phyloP scores from a whole-genome alignment of 176 grass and related monocot genomes.

The Musa troglodytarum region DNA sequence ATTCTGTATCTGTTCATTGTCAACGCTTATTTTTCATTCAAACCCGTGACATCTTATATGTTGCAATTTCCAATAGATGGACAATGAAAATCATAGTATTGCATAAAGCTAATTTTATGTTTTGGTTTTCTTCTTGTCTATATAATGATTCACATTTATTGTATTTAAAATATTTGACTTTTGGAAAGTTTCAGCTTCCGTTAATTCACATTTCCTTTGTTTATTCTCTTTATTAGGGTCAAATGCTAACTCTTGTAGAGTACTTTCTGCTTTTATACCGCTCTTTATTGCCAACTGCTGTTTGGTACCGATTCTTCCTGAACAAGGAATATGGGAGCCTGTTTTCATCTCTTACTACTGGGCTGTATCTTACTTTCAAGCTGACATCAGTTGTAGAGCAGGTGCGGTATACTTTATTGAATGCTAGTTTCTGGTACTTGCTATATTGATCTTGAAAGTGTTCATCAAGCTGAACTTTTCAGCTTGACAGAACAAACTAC shows the following conservation, averaged over 20 bases:
- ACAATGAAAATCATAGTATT: too few relatives aligned
- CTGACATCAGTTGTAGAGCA: slow-evolving; percentile 97
- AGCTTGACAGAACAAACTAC: not conserved
- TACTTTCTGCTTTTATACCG: slow-evolving; percentile 92
- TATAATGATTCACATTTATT: too few relatives aligned
- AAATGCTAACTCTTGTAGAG: slow-evolving; percentile 90
- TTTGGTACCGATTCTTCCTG: slow-evolving; percentile 97
- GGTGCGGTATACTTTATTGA: slow-evolving; percentile 22
- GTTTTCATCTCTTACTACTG: slow-evolving; percentile 87
- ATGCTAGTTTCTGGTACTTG: too few relatives aligned
- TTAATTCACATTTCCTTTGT: not conserved
- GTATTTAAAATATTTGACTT: too few relatives aligned
- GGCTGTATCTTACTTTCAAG: slow-evolving; percentile 96
- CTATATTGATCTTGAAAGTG: not conserved
- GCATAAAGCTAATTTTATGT: too few relatives aligned
- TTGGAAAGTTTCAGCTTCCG: too few relatives aligned
- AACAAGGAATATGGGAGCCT: slow-evolving; percentile 98
- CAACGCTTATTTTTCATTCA: too few relatives aligned
- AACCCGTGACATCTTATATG: too few relatives aligned
- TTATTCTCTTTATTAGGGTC: slow-evolving; percentile 41
- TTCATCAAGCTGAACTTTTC: not conserved
- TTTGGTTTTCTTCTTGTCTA: too few relatives aligned
- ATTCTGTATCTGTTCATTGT: too few relatives aligned
- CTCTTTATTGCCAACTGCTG: slow-evolving; percentile 69
- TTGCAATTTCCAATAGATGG: too few relatives aligned